phyloP scores from a whole-genome alignment of 2,329 filamentous ascomycete species.

The Huntiella savannae region DNA sequence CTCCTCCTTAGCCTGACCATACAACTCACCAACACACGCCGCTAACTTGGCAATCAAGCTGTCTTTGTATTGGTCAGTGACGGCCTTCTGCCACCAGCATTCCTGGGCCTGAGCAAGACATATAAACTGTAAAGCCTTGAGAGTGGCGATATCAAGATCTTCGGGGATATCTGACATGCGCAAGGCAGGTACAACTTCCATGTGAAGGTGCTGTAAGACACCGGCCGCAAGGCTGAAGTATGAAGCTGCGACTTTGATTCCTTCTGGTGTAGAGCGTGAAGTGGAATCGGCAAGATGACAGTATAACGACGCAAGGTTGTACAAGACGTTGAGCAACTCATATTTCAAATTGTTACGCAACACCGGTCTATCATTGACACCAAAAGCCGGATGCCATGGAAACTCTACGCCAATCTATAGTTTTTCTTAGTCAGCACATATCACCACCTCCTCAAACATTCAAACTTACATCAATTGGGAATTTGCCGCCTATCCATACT shows the following conservation, averaged over 20 bases:
- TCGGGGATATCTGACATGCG: slow-evolving; percentile 68
- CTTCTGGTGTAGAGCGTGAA: slow-evolving; percentile 60
- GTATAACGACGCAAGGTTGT: slow-evolving; percentile 84
- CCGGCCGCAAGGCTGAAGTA: slow-evolving; percentile 81
- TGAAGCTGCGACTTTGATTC: slow-evolving; percentile 71
- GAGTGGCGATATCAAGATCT: slow-evolving; percentile 80
- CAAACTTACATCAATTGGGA: slow-evolving; percentile 64
- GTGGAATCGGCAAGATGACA: slow-evolving; percentile 73
- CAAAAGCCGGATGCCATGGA: slow-evolving; percentile 84
- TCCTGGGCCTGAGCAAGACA: slow-evolving; percentile 88
- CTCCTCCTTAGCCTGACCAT: slow-evolving; percentile 64
- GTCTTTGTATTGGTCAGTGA: slow-evolving; percentile 85
- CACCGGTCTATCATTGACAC: slow-evolving; percentile 65
- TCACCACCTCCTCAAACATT: neutral
- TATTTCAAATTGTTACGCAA: slow-evolving; percentile 50
- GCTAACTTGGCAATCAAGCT: slow-evolving; percentile 80
- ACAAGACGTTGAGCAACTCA: slow-evolving; percentile 82
- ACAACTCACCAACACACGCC: slow-evolving; percentile 75
- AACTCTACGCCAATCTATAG: slow-evolving; percentile 77
- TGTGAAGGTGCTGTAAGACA: slow-evolving; percentile 60
- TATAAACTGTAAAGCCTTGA: slow-evolving; percentile 66
- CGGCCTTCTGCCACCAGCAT: slow-evolving; percentile 95
- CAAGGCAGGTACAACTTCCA: slow-evolving; percentile 60
- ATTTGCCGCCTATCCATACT: slow-evolving; percentile 84
- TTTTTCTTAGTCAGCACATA: neutral